Base-by-base conservation (phyloP, 805 yeast species). In the Tetrapisispora arboricola region DNA sequence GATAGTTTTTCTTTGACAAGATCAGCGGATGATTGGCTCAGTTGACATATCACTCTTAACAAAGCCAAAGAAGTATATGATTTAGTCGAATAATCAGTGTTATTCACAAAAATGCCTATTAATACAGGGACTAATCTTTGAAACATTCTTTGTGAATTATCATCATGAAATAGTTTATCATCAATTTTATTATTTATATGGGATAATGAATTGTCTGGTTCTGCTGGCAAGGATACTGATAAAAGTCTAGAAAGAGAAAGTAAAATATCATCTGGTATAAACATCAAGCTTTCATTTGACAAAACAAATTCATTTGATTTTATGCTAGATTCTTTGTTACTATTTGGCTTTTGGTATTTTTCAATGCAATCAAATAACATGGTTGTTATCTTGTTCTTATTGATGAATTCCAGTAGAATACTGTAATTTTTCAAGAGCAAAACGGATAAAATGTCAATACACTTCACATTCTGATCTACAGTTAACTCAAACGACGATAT, bases 281-380 rank as follows among this genome's bases (percentile, higher is more conserved):
- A 74, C 76, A 84, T 80, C 30, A 86, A 59, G 0, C 84, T 74
- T 51, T 84, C 94, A 35, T 80, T 73, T 5, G 85, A 65, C 1
- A 75, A 37, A 16, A 16, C 17, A 4, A 5, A 7, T 16, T 34
- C 37, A 24, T 8, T 10, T 34, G 29, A 16, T 15, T n/a, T 24
- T 8, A 19, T 25, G 10, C 25, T 7, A 10, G 27, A 25, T 25
- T 10, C 27, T 9, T 34, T 34, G 13, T 9, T 17, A 16, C 17
- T 8, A 5, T 16, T 22, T 18, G 38, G 44, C 42, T 71, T 72
- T 10, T 73, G 67, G 49, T 70, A 78, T 32, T 68, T 71, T 19
- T 72, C 65, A 41, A 84, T 60, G 1, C 80, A 67, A n/a, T 66
- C 58, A 15, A 61, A 58, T 4, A 84, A 60, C 12, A 71, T 57